Evolutionary conservation across 768 basidiomycete genomes (phyloP).

Genomic region (Suillus fuscotomentosus): DNA sequence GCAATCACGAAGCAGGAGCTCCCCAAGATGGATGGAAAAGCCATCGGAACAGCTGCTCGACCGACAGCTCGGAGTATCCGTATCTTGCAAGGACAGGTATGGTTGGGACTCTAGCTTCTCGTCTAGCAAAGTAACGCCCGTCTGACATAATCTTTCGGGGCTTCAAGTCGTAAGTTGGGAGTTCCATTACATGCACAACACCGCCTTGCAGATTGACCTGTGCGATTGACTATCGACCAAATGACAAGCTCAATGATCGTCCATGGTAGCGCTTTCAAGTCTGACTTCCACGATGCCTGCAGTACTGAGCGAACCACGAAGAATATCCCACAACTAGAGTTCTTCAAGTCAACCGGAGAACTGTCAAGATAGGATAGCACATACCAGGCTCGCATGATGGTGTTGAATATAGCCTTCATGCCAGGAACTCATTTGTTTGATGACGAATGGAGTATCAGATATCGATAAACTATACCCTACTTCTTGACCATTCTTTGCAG

Average conservation of each 20-base stretch:
- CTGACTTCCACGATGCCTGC: not conserved
- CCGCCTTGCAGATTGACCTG: not conserved
- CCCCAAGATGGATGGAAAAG: too few relatives aligned
- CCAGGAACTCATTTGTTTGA: too few relatives aligned
- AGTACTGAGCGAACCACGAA: not conserved
- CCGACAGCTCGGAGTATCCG: too few relatives aligned
- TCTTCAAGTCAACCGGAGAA: not conserved
- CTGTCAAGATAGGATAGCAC: not conserved
- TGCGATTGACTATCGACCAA: not conserved
- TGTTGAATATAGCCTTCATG: too few relatives aligned
- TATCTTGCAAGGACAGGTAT: not conserved
- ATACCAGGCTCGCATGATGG: too few relatives aligned
- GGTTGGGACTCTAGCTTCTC: not conserved
- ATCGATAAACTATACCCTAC: too few relatives aligned
- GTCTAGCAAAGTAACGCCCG: not conserved
- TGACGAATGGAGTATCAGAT: too few relatives aligned
- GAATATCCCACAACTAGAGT: not conserved
- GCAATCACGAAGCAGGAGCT: too few relatives aligned
- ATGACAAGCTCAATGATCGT: not conserved
- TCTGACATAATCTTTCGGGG: not conserved
- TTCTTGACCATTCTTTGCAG: too few relatives aligned
- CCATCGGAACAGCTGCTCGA: too few relatives aligned
- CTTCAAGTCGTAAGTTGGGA: not conserved
- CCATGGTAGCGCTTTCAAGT: not conserved
- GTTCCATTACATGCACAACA: not conserved